Base-by-base conservation (phyloP, 495 filamentous ascomycete species). In the Daldinia concentrica region DNA sequence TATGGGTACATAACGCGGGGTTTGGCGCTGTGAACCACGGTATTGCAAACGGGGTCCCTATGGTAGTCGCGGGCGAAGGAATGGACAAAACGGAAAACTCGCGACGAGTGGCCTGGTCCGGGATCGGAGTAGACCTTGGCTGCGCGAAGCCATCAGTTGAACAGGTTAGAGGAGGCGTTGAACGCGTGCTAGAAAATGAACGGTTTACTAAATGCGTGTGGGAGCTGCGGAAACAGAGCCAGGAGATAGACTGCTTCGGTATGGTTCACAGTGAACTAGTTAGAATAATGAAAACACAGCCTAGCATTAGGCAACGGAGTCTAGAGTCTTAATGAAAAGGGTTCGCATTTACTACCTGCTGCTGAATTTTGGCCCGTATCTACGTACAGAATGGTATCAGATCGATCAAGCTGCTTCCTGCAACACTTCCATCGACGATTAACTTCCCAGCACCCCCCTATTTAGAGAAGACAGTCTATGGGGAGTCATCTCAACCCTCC, bases 21-120 rank as follows among this genome's bases (percentile, higher is more conserved):
- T 83, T 81, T 58, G 79, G 79, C 30, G 76, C 76, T 6, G 74
- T 82, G 69, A 77, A 76, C 69, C 81, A 81, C 32, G 78, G 77
- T 19, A 61, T 83, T 54, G 75, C 76, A 54, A 76, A 81, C 64
- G 79, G 77, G 6, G 76, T 79, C 19, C 79, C 81, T 15, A 79
- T 82, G 77, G 74, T 83, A 0, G 65, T 80, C 7, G 80, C 78
- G 1, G 81, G 81, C 19, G 73, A 75, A 56, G 67, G 70, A 2
- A 74, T 78, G 61, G 81, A 83, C 60, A 83, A 83, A 76, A 64
- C 57, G 37, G 81, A 83, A 50, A 76, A 76, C 27, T 62, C 63
- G 17, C 39, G 59, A n/a, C 64, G 80, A 14, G 76, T 78, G 4
- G 79, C 76, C 22, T 81, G 69, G 64, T 60, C 69, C 0, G 80